phyloP scores from a whole-genome alignment of 73 alveolate genomes.

The Stentor roeselii region DNA sequence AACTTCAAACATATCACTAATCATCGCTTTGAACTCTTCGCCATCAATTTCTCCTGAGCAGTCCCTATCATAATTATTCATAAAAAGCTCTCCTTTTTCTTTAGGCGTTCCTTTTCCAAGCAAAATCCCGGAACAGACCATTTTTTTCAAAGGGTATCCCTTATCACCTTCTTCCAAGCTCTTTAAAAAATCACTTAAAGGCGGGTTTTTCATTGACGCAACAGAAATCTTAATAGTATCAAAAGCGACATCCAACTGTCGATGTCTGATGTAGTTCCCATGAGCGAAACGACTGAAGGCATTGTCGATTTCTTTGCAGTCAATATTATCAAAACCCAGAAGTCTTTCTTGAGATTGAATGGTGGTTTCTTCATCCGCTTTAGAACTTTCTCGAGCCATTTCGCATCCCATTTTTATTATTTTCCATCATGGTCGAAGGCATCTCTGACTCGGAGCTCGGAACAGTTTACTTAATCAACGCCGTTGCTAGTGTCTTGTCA shows the following conservation, averaged over 20 bases:
- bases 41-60: not conserved
- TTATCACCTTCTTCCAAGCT: not conserved
- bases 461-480: not conserved
- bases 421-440: not conserved
- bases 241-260: not conserved
- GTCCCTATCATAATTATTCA: constrained; percentile 21
- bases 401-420: not conserved
- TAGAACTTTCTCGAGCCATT: not conserved
- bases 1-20: constrained; percentile 8
- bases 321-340: not conserved
- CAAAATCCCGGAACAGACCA: not conserved
- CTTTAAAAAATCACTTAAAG: not conserved
- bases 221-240: not conserved
- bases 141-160: not conserved
- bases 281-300: not conserved
- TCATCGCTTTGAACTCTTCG: not conserved
- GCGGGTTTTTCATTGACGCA: not conserved
- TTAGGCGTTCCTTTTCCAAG: constrained; percentile 3
- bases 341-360: not conserved
- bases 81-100: not conserved
- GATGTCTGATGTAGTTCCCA: not conserved
- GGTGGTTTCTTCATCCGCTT: not conserved
- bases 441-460: not conserved
- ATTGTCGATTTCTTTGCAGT: not conserved
- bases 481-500: not conserved